Evolutionary conservation across 1,284 basidiomycete genomes (phyloP), one percentile per base, ranked within the genome.

Genomic region (Cutaneotrichosporon sp.): DNA sequence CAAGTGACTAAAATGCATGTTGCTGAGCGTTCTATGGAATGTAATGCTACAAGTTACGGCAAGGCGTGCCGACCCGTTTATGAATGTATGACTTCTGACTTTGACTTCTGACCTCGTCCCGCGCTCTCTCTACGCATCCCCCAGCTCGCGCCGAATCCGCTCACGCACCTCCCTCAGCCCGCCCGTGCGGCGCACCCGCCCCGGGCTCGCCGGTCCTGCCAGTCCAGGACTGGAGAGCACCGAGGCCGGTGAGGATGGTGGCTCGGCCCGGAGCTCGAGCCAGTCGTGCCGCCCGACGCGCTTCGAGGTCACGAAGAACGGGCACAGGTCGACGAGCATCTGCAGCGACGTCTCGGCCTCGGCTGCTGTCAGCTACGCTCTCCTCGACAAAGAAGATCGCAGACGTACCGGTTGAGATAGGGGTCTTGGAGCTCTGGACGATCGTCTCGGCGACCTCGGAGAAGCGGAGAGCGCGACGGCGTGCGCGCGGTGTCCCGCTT

Each of bases 371-470:
- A n/a, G n/a, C n/a, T n/a, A n/a, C n/a, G n/a, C n/a, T n/a, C n/a
- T n/a, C n/a, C n/a, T n/a, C n/a, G n/a, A n/a, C n/a, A n/a, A n/a
- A n/a, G n/a, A n/a, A n/a, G n/a, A n/a, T n/a, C n/a, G n/a, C n/a
- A n/a, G n/a, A n/a, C n/a, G n/a, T n/a, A n/a, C n/a, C 81, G 10
- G 62, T 65, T 0, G 78, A 80, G 51, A 81, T 79, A 11, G 79
- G 79, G 24, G 74, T 76, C 59, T 79, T 80, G 38, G 79, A 78
- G 36, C 72, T 76, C 66, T 81, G 80, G 53, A 81, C 77, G 13
- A 81, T 69, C 18, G 77, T 69, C 20, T 75, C 71, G 2, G 74
- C 69, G 0, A 79, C 79, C 56, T 81, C 79, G 9, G 63, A 49
- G 60, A 80, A 63, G 9, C 73, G 77, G 55, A 80, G 78, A 1